Percentiles rank a stretch among this genome's conserved stretches.
Conservation (phyloP, 768 basidiomycete genomes). For the Harrya chromipes region DNA sequence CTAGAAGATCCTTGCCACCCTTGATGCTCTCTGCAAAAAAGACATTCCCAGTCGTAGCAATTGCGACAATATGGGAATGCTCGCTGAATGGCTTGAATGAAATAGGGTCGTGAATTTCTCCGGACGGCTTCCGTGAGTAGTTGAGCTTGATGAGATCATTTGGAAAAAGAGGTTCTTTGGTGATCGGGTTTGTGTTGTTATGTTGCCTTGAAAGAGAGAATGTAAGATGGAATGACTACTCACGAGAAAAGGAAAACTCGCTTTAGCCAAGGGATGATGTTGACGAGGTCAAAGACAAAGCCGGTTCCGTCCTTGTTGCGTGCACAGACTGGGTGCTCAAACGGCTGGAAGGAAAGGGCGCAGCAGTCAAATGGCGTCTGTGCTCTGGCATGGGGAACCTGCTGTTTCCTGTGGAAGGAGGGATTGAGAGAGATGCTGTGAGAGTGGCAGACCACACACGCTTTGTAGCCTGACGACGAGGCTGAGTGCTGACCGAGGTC, state of each 20-base stretch:
- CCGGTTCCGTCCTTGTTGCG: constrained; percentile 80
- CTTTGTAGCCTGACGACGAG: constrained; percentile 70
- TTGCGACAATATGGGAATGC: constrained; percentile 92
- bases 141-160: constrained; percentile 75
- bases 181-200: constrained; percentile 75
- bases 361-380: constrained; percentile 89
- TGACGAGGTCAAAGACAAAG: constrained; percentile 82
- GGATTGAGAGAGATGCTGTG: constrained; percentile 7
- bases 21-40: constrained; percentile 90
- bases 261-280: constrained; percentile 96
- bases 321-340: constrained; percentile 84
- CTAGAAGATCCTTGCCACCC: constrained; percentile 81
- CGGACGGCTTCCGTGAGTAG: constrained; percentile 80
- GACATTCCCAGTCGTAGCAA: constrained; percentile 89
- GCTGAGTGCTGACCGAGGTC: constrained; percentile 78
- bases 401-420: constrained; percentile 50
- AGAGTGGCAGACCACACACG: constrained; percentile 40
- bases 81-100: constrained; percentile 97
- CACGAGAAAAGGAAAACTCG: constrained; percentile 33
- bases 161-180: constrained; percentile 66
- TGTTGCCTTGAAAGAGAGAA: constrained; percentile 55
- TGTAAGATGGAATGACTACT: constrained; percentile 9
- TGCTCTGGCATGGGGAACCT: constrained; percentile 61
- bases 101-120: constrained; percentile 92
- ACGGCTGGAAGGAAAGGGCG: constrained; percentile 86